phyloP scores from a whole-genome alignment of 2,329 filamentous ascomycete species.

The Cordyceps cateniannulata region DNA sequence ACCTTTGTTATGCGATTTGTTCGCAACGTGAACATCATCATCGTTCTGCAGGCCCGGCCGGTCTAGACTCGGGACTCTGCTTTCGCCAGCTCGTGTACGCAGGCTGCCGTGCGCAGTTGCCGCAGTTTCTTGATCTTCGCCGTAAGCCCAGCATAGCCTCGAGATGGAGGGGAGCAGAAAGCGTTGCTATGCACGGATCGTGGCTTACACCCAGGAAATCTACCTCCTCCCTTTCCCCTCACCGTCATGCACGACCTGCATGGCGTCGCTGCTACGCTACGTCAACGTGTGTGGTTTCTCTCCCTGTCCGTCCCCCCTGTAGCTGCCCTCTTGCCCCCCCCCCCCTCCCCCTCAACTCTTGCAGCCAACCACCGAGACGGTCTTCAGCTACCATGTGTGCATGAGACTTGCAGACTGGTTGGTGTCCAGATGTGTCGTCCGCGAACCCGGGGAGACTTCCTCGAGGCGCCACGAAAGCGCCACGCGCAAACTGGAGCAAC shows the following conservation, averaged over 20 bases:
- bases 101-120: neutral
- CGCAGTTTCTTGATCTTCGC: no score
- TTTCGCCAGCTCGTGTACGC: no score
- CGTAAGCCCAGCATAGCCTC: no score
- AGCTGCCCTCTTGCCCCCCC: no score
- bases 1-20: no score
- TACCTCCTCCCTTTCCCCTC: neutral
- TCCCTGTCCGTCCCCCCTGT: neutral
- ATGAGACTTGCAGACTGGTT: neutral
- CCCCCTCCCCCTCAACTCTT: no score
- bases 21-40: no score
- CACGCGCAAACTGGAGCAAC: neutral
- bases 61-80: no score
- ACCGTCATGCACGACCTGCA: neutral
- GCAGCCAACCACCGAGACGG: neutral
- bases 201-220: neutral
- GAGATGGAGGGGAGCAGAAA: neutral
- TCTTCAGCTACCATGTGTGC: neutral
- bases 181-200: neutral
- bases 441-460: no score
- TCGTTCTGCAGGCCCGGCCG: no score
- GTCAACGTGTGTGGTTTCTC: neutral
- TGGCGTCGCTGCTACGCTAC: neutral
- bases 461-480: neutral
- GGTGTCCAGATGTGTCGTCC: neutral